Evolutionary conservation across 768 basidiomycete species (phyloP).

Genomic region (Crepidotus variabilis): DNA sequence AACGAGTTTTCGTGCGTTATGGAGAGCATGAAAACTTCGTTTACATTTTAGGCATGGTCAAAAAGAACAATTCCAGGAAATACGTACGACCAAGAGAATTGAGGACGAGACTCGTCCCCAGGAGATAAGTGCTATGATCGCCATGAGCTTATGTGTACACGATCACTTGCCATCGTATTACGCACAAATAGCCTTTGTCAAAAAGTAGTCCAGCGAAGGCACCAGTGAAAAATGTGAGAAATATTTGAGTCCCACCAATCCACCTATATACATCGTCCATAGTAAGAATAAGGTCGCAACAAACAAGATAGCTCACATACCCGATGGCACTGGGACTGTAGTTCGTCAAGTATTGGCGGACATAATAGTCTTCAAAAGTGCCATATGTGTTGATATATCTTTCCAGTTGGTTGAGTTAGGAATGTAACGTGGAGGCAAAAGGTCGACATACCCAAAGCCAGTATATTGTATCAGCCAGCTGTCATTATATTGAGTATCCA

Average conservation of each 20-base stretch:
- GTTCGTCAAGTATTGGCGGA: constrained; percentile 16
- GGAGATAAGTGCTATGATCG: constrained; percentile 17
- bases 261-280: constrained; percentile 24
- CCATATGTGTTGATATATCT: constrained; percentile 24
- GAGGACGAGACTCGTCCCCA: constrained; percentile 17
- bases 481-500: background rate
- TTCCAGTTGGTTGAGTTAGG: background rate
- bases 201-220: constrained; percentile 43
- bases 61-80: background rate
- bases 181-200: constrained; percentile 51
- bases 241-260: constrained; percentile 53
- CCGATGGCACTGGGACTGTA: constrained; percentile 22
- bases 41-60: background rate
- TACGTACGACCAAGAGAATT: constrained; percentile 25
- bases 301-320: constrained; percentile 8
- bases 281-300: background rate
- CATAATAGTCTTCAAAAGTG: constrained; percentile 23
- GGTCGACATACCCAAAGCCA: constrained; percentile 12
- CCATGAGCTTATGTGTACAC: background rate
- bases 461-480: constrained; percentile 18
- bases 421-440: background rate
- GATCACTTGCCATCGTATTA: background rate
- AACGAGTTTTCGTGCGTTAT: constrained; percentile 28
- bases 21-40: constrained; percentile 31
- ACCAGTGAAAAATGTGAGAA: constrained; percentile 44